Conservation (phyloP, 163 green algal genomes). For the Chloroidium sp. region DNA sequence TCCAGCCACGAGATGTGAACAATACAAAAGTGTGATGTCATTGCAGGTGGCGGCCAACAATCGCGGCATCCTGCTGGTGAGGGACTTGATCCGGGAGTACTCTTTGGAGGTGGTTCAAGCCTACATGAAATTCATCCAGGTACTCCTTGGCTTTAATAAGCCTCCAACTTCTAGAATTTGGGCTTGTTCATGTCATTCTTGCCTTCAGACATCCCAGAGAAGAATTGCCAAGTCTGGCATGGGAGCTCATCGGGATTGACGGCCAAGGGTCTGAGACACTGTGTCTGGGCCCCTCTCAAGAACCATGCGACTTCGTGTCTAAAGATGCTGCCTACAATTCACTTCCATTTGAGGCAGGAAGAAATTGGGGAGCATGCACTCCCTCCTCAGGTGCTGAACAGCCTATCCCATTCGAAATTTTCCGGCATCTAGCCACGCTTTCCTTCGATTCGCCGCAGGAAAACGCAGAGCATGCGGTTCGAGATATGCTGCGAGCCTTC, state of each 20-base stretch:
- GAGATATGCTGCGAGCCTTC: slow-evolving; percentile 80
- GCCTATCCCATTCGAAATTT: too few species aligned
- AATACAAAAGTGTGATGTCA: neutral
- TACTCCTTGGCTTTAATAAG: neutral
- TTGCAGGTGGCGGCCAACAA: slow-evolving; percentile 89
- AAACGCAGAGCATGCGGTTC: slow-evolving; percentile 84
- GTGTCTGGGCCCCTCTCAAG: too few species aligned
- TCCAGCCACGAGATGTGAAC: neutral
- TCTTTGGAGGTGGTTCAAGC: slow-evolving; percentile 67
- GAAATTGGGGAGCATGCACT: neutral
- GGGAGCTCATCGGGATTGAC: too few species aligned
- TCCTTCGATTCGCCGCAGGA: slow-evolving; percentile 13
- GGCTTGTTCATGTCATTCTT: too few species aligned
- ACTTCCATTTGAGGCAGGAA: neutral
- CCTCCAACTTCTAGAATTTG: too few species aligned
- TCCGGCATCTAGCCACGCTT: neutral
- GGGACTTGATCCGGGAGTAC: slow-evolving; percentile 83
- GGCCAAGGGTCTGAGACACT: too few species aligned
- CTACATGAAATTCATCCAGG: slow-evolving; percentile 97
- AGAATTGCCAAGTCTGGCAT: too few species aligned
- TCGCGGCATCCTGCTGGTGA: slow-evolving; percentile 79
- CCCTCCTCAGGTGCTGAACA: neutral
- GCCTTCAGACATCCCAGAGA: too few species aligned
- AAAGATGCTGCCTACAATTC: neutral
- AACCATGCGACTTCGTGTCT: too few species aligned